phyloP scores from a whole-genome alignment of 495 filamentous ascomycete species.

The Parachaetomium inaequale region DNA sequence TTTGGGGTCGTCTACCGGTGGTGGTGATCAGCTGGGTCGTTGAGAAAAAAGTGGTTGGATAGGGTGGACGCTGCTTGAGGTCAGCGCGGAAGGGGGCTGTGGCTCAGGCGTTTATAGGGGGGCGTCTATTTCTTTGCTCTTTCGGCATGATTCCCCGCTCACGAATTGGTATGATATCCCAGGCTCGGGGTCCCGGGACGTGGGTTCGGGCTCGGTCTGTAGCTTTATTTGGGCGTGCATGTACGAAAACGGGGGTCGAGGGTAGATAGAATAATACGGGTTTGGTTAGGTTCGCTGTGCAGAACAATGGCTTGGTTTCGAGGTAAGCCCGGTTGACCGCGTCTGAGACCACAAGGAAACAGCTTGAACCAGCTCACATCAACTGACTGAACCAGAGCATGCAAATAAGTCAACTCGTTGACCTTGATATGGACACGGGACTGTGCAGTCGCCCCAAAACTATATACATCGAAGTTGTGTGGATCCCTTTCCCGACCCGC shows the following conservation, averaged over 20 bases:
- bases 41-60: constrained; percentile 4
- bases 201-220: background rate
- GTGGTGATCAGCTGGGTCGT: too few relatives aligned
- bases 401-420: background rate
- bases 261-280: background rate
- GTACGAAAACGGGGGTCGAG: background rate
- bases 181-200: too few relatives aligned
- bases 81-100: background rate
- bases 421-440: background rate
- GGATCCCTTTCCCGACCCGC: background rate
- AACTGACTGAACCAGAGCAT: background rate
- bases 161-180: constrained; percentile 30
- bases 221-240: background rate
- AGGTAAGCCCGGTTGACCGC: too few relatives aligned
- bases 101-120: constrained; percentile 7
- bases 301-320: too few relatives aligned
- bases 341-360: too few relatives aligned
- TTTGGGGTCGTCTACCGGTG: too few relatives aligned
- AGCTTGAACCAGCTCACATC: background rate
- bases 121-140: constrained; percentile 4
- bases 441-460: background rate
- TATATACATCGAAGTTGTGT: constrained; percentile 4
- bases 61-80: background rate
- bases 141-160: constrained; percentile 31
- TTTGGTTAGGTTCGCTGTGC: background rate